Conservation (phyloP, 805 yeast species). For the Wickerhamiella dianesei region DNA sequence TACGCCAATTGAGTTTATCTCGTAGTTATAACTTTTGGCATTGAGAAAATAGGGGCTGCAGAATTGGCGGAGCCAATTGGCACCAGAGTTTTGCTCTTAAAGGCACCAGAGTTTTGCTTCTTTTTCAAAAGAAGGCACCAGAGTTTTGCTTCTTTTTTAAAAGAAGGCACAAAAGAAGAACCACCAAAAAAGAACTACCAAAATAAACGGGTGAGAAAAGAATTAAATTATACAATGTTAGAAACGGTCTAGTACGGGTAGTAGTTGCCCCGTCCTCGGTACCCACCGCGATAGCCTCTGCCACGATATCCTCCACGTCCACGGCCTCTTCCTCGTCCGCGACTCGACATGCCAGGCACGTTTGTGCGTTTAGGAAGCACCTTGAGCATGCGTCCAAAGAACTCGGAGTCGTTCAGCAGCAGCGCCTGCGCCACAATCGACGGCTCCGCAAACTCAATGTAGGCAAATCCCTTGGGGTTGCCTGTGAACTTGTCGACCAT, state of each 20-base stretch:
- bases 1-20: too few species aligned
- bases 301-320: conserved; percentile 30
- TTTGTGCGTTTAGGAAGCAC: conserved; percentile 72
- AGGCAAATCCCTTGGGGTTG: conserved; percentile 77
- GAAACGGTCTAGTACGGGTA: conserved; percentile 30
- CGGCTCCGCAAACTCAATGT: conserved; percentile 65
- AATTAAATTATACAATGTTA: too few species aligned
- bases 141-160: too few species aligned
- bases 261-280: conserved; percentile 31
- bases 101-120: too few species aligned
- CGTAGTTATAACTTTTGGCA: too few species aligned
- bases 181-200: not conserved
- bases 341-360: conserved; percentile 54
- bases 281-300: conserved; percentile 24
- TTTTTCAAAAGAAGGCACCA: too few species aligned
- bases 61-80: too few species aligned
- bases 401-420: conserved; percentile 46
- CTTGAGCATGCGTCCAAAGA: conserved; percentile 58
- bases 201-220: too few species aligned
- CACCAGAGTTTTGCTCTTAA: too few species aligned
- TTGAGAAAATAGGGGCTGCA: too few species aligned
- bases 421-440: conserved; percentile 54
- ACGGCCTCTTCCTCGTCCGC: conserved; percentile 36
- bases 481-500: conserved; percentile 53
- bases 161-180: too few species aligned